These are phyloP conservation scores for Prunus salicina DNA, from an alignment of 306 rosid genomes.

Conservation along the genomic window DNA sequence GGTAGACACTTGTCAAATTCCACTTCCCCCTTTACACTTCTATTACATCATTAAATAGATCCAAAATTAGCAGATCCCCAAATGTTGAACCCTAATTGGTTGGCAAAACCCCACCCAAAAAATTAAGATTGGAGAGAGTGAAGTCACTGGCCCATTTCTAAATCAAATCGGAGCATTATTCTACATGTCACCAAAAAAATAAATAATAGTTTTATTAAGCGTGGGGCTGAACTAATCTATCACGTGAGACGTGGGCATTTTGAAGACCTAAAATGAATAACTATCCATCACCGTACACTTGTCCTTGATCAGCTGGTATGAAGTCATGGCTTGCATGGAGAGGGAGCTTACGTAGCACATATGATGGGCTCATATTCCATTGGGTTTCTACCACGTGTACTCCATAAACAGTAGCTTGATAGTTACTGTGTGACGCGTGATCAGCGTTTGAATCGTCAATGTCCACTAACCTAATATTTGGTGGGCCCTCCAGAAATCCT, in stretches of 20 bases:
- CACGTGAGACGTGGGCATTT: constrained; percentile 33
- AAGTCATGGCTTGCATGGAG: constrained; percentile 47
- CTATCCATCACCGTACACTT: constrained; percentile 43
- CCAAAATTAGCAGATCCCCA: not conserved
- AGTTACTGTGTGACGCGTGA: constrained; percentile 34
- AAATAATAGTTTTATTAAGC: not conserved
- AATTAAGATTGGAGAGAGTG: not conserved
- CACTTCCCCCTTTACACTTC: constrained; percentile 10
- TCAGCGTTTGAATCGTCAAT: constrained; percentile 6
- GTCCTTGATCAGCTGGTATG: constrained; percentile 13
- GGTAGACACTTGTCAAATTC: constrained; percentile 24
- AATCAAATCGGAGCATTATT: not conserved
- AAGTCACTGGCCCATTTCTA: not conserved
- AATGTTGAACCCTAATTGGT: not conserved
- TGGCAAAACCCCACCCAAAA: not conserved
- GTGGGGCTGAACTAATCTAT: not conserved
- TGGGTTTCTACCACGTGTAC: constrained; percentile 27
- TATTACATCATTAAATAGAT: constrained; percentile 17
- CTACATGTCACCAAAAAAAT: not conserved
- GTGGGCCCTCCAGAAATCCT: constrained; percentile 17
- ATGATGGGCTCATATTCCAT: not conserved
- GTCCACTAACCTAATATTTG: not conserved
- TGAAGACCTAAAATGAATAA: not conserved
- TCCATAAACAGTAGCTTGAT: not conserved
- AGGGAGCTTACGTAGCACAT: constrained; percentile 24